Conservation (phyloP, 345 rosid genomes). For the Melastoma malabathricum region DNA sequence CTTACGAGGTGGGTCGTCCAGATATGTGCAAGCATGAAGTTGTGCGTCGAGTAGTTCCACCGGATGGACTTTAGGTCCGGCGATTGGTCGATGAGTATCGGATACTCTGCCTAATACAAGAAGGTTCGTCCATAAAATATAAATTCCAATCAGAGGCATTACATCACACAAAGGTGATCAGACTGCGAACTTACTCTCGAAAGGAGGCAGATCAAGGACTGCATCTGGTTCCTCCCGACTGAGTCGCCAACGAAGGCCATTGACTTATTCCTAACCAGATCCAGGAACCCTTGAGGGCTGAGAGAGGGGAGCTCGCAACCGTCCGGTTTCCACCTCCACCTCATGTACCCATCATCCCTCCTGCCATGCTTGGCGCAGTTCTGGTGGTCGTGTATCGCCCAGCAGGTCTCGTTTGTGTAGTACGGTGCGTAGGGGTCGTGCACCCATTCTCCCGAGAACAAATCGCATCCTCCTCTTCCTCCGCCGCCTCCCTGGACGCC, state of each 20-base stretch:
- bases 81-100: conserved; percentile 41
- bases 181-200: conserved; percentile 62
- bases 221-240: conserved; percentile 84
- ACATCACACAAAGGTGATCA: too few species aligned
- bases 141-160: too few species aligned
- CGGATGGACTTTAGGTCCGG: conserved; percentile 44
- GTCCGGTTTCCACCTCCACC: conserved; percentile 82
- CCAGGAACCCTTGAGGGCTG: conserved; percentile 60
- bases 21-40: conserved; percentile 58
- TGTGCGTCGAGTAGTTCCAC: conserved; percentile 53
- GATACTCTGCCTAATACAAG: conserved; percentile 50
- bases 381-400: conserved; percentile 96
- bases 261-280: conserved; percentile 54
- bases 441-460: conserved; percentile 81
- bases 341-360: conserved; percentile 55
- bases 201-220: conserved; percentile 88
- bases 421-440: conserved; percentile 60
- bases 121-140: too few species aligned
- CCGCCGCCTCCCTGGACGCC: too few species aligned
- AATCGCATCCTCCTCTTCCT: conserved; percentile 53
- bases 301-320: conserved; percentile 57
- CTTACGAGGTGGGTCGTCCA: conserved; percentile 61
- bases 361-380: conserved; percentile 90
- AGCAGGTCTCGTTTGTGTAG: conserved; percentile 74
- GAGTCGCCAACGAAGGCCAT: conserved; percentile 91